Conservation (phyloP, 139 green algal species). For the Chlamydomonas eustigma region DNA sequence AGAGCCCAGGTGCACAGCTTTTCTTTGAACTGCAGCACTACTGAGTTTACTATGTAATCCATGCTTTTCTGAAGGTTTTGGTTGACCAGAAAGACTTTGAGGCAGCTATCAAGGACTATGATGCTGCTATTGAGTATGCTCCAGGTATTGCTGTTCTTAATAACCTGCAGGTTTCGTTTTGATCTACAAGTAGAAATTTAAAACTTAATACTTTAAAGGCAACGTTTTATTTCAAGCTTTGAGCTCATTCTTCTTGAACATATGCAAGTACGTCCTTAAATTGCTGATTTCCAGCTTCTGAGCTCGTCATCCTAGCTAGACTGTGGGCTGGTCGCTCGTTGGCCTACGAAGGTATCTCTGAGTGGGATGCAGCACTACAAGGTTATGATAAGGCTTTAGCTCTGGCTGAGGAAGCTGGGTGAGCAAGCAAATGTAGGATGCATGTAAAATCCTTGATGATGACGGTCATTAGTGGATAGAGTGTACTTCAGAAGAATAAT, state of each 20-base stretch:
- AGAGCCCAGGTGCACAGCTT: conserved; percentile 43
- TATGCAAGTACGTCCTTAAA: background rate
- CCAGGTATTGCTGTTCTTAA: background rate
- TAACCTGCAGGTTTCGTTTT: background rate
- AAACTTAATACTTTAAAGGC: background rate
- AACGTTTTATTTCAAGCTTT: background rate
- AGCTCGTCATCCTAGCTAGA: conserved; percentile 39
- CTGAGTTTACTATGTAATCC: background rate
- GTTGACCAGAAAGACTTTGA: conserved; percentile 80
- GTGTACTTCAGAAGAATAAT: background rate
- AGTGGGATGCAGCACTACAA: conserved; percentile 59
- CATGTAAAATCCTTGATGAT: too few species aligned
- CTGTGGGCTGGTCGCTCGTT: conserved; percentile 64
- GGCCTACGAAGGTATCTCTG: conserved; percentile 67
- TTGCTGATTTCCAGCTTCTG: too few species aligned
- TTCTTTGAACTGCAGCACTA: background rate
- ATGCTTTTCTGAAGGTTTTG: conserved; percentile 41
- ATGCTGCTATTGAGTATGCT: conserved; percentile 38
- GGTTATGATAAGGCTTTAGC: conserved; percentile 56
- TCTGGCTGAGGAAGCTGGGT: conserved; percentile 15
- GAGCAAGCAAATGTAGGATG: background rate
- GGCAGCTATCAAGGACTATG: conserved; percentile 63
- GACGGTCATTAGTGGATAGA: background rate
- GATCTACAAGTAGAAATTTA: background rate
- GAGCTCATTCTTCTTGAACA: background rate